These are phyloP conservation scores for Pleurotus giganteus DNA, from an alignment of 768 basidiomycete genomes.

Conservation along the genomic window DNA sequence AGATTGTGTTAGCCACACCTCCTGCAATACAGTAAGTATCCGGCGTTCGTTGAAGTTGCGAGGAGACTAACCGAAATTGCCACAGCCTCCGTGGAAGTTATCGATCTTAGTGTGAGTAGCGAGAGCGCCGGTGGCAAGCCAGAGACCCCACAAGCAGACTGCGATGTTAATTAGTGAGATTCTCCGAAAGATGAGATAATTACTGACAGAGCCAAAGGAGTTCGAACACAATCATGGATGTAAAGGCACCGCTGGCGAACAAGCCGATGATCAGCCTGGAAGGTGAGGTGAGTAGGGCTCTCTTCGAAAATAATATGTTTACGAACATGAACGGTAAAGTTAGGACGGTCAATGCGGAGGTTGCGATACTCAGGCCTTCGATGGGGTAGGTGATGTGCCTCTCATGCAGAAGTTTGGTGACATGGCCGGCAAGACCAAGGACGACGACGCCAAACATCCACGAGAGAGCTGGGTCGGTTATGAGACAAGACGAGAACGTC, in stretches of 20 bases:
- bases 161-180: background rate
- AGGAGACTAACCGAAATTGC: background rate
- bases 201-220: conserved; percentile 13
- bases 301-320: background rate
- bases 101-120: conserved; percentile 6
- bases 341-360: conserved; percentile 9
- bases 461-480: background rate
- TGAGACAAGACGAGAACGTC: background rate
- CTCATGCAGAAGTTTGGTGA: background rate
- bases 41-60: background rate
- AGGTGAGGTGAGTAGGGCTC: background rate
- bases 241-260: conserved; percentile 13
- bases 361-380: conserved; percentile 14
- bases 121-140: conserved; percentile 12
- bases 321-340: conserved; percentile 13
- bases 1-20: background rate
- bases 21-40: background rate
- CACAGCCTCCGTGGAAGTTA: conserved; percentile 14
- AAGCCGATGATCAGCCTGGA: conserved; percentile 13
- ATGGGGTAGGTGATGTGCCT: background rate
- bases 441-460: background rate
- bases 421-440: conserved; percentile 1
- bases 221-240: conserved; percentile 15
- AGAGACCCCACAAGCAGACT: conserved; percentile 16
- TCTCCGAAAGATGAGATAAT: too few relatives aligned